Evolutionary conservation across 768 basidiomycete species (phyloP).

Genomic region (Rhizopogon vulgaris): DNA sequence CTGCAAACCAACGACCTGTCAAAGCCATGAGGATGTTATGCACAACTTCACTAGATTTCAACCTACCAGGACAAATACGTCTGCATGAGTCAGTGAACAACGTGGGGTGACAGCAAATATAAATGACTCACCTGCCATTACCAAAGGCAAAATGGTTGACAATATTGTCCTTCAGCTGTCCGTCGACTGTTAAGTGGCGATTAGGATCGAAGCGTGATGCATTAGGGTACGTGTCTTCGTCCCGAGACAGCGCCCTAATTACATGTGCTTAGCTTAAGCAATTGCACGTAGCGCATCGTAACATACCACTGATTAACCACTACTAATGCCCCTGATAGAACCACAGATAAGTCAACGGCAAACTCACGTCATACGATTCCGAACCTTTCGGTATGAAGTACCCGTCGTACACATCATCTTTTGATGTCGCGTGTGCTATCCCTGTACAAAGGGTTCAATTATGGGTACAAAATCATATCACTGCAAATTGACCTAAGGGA

Average conservation of each 20-base stretch:
- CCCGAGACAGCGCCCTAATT: not conserved
- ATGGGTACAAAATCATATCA: not conserved
- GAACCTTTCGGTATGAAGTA: slow-evolving; percentile 46
- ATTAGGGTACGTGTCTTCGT: not conserved
- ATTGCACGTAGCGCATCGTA: not conserved
- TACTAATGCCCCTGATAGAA: slow-evolving; percentile 12
- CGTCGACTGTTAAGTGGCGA: not conserved
- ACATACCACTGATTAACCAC: slow-evolving; percentile 18
- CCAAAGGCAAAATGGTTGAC: not conserved
- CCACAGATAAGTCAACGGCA: too few relatives aligned
- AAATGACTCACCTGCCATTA: not conserved
- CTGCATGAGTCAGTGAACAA: not conserved
- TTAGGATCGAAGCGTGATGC: slow-evolving; percentile 2
- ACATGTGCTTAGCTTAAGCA: not conserved
- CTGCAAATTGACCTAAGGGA: slow-evolving; percentile 3
- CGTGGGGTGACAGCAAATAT: not conserved
- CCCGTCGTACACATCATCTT: slow-evolving; percentile 33
- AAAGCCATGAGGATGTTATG: not conserved
- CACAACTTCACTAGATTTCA: not conserved
- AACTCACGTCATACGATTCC: not conserved
- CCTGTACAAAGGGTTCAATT: slow-evolving; percentile 3
- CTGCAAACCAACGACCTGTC: not conserved
- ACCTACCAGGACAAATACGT: not conserved
- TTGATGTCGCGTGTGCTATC: slow-evolving; percentile 20
- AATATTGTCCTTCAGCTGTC: not conserved